phyloP scores from a whole-genome alignment of 176 grass and related monocot species.

The Elaeis guineensis region DNA sequence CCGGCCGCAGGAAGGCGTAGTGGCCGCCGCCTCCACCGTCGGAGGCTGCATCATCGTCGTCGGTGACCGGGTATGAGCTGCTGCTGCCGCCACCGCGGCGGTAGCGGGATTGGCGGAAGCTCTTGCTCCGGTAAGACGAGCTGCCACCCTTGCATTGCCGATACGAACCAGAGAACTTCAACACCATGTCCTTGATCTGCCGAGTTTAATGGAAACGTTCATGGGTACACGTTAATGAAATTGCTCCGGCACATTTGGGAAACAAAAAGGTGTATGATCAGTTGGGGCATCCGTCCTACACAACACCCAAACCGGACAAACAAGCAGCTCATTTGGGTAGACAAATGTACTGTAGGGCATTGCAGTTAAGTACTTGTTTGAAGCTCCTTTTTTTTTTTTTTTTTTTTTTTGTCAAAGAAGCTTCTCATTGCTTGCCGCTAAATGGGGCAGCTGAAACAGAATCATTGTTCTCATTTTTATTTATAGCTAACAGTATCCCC shows the following conservation, averaged over 20 bases:
- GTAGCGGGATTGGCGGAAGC: not conserved
- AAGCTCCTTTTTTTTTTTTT: too few relatives aligned
- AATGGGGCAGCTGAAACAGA: too few relatives aligned
- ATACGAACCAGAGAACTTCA: not conserved
- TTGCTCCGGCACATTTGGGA: not conserved
- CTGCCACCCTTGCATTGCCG: not conserved
- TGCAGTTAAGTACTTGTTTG: too few relatives aligned
- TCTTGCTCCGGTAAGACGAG: not conserved
- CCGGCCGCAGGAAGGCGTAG: not conserved
- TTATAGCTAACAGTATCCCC: too few relatives aligned
- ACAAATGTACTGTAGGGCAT: too few relatives aligned
- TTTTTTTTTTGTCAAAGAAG: too few relatives aligned
- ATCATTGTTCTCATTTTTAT: too few relatives aligned
- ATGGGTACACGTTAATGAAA: not conserved
- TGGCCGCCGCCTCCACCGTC: not conserved
- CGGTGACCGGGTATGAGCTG: not conserved
- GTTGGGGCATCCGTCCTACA: too few relatives aligned
- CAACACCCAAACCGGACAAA: too few relatives aligned
- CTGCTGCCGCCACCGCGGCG: not conserved
- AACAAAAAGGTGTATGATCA: not conserved
- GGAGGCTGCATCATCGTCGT: not conserved
- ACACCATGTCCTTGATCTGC: slow-evolving; percentile 5
- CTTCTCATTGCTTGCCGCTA: too few relatives aligned
- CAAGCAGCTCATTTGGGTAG: too few relatives aligned
- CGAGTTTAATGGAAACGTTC: not conserved